These are phyloP conservation scores for Taphrina deformans DNA, from an alignment of 1,139 yeast species.

Conservation along the genomic window DNA sequence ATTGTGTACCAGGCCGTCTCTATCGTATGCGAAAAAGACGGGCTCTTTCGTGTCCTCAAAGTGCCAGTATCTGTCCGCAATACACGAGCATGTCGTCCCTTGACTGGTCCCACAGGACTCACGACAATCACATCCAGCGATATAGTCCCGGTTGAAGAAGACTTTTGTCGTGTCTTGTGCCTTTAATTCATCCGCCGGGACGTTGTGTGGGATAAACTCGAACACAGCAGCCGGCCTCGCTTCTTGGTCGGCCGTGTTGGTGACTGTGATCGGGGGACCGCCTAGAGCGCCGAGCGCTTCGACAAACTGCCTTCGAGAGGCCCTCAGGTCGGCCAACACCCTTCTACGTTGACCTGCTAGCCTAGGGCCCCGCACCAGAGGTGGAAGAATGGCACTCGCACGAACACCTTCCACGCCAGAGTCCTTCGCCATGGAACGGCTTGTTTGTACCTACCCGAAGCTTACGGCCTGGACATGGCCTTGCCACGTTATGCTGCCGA, in stretches of 20 bases:
- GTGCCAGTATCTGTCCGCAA: conserved; percentile 6
- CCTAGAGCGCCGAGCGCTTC: conserved; percentile 3
- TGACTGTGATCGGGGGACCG: conserved; percentile 23
- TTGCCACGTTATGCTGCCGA: no score
- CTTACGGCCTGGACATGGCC: no score
- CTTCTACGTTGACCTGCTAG: neutral
- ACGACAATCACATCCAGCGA: conserved; percentile 17
- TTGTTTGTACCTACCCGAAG: no score
- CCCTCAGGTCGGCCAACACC: neutral
- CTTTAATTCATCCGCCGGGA: conserved; percentile 5
- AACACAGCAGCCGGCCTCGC: conserved; percentile 19
- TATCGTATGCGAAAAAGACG: conserved; percentile 29
- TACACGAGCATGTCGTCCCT: conserved; percentile 25
- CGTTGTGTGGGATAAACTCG: conserved; percentile 19
- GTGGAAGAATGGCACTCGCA: neutral
- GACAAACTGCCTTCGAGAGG: neutral
- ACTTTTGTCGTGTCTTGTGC: conserved; percentile 5
- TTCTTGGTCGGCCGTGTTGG: conserved; percentile 26
- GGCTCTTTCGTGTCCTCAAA: conserved; percentile 29
- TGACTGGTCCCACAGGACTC: conserved; percentile 24
- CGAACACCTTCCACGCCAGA: neutral
- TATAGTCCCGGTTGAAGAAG: conserved; percentile 17
- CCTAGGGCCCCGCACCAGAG: conserved; percentile 2
- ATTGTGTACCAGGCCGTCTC: conserved; percentile 25
- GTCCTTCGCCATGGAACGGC: neutral